These are phyloP conservation scores for Lentinus tigrinus DNA, from an alignment of 768 basidiomycete species.

Conservation along the genomic window DNA sequence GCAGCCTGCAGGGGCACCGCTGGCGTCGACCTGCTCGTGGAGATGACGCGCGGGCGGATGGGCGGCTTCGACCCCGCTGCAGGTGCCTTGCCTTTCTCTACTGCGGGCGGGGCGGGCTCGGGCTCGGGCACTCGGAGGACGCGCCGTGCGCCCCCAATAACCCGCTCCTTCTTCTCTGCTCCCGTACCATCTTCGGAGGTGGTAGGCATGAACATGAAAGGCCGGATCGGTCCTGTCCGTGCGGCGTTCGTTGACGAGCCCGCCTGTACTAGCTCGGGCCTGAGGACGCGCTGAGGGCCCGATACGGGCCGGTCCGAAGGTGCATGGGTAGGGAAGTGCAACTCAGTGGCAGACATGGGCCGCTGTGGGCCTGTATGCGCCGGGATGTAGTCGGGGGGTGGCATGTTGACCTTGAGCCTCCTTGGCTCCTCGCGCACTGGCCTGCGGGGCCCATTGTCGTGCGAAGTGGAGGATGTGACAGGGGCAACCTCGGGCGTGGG, in stretches of 20 bases:
- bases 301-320: background rate
- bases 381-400: constrained; percentile 20
- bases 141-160: constrained; percentile 23
- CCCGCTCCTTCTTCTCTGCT: constrained; percentile 13
- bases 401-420: constrained; percentile 18
- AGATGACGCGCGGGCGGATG: constrained; percentile 7
- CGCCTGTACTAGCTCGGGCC: background rate
- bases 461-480: background rate
- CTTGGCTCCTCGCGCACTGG: constrained; percentile 7
- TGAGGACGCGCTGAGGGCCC: constrained; percentile 11
- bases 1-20: constrained; percentile 9
- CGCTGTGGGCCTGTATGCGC: constrained; percentile 8
- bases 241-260: background rate
- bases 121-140: constrained; percentile 16
- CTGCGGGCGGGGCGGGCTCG: background rate
- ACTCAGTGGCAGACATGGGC: constrained; percentile 9
- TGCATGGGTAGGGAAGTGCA: constrained; percentile 8
- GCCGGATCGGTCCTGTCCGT: constrained; percentile 13
- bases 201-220: background rate
- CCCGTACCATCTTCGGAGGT: constrained; percentile 5
- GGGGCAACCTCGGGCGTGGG: constrained; percentile 5
- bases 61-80: background rate
- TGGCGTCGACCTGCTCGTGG: constrained; percentile 12
- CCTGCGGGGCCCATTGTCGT: constrained; percentile 4
- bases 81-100: background rate